Evolutionary conservation across 78 protist genomes (phyloP).

Genomic region (Cavenderia fasciculata): DNA sequence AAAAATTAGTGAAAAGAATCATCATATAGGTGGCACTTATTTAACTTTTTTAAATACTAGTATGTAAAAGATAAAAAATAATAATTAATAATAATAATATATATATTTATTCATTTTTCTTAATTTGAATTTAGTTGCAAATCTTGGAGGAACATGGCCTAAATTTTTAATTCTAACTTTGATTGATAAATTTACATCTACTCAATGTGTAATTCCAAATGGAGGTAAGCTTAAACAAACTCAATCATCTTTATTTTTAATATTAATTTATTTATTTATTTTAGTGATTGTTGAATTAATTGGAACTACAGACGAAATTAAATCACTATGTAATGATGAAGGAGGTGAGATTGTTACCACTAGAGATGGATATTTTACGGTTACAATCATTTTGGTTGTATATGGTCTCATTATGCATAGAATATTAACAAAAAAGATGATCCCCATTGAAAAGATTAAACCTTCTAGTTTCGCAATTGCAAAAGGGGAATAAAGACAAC

Average conservation of each 20-base stretch:
- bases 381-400: background rate
- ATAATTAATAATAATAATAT: background rate
- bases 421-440: conserved; percentile 12
- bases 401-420: conserved; percentile 50
- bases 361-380: conserved; percentile 54
- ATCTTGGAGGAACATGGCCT: conserved; percentile 82
- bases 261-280: too few relatives aligned
- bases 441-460: conserved; percentile 42
- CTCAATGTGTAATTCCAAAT: background rate
- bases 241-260: too few relatives aligned
- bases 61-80: background rate
- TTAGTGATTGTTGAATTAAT: background rate
- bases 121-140: conserved; percentile 51
- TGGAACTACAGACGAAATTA: background rate
- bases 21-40: conserved; percentile 86
- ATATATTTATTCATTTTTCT: background rate
- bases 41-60: conserved; percentile 78
- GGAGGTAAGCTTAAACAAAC: too few relatives aligned
- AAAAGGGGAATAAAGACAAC: too few relatives aligned
- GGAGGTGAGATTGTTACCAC: conserved; percentile 7
- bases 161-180: conserved; percentile 42
- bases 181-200: conserved; percentile 31
- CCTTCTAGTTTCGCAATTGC: too few relatives aligned
- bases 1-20: conserved; percentile 65
- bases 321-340: conserved; percentile 8